phyloP scores from a whole-genome alignment of 345 rosid species.

The Bretschneidera sinensis region DNA sequence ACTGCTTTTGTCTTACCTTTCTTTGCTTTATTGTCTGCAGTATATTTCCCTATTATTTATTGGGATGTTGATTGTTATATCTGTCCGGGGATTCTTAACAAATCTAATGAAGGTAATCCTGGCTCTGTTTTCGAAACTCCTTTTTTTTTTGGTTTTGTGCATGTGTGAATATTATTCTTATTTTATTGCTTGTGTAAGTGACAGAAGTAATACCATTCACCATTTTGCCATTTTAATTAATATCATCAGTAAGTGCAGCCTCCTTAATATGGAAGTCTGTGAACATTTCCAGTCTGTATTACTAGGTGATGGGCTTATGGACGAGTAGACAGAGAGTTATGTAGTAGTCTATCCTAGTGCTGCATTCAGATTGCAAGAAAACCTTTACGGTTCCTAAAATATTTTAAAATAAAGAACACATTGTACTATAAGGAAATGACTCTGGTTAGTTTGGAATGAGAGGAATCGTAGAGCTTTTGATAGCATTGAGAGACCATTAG shows the following conservation, averaged over 20 bases:
- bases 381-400: neutral
- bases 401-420: too few species aligned
- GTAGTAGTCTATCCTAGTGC: neutral
- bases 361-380: neutral
- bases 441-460: too few species aligned
- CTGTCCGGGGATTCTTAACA: constrained; percentile 90
- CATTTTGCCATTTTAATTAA: neutral
- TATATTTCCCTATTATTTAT: constrained; percentile 88
- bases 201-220: neutral
- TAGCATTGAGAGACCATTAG: too few species aligned
- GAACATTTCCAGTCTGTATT: too few species aligned
- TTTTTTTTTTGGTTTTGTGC: neutral
- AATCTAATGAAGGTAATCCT: constrained; percentile 83
- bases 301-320: neutral
- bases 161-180: neutral
- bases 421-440: too few species aligned
- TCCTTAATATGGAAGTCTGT: neutral
- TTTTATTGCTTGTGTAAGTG: neutral
- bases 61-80: constrained; percentile 83
- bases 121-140: neutral
- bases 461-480: too few species aligned
- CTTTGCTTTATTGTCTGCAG: constrained; percentile 42
- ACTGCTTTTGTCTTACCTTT: constrained; percentile 18
- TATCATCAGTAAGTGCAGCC: neutral
- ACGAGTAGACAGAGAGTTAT: neutral